A percentile compares a stretch with the other conserved stretches of the same genome.
phyloP scores from a whole-genome alignment of 257 asterid genomes.

The Nicotiana paniculata region DNA sequence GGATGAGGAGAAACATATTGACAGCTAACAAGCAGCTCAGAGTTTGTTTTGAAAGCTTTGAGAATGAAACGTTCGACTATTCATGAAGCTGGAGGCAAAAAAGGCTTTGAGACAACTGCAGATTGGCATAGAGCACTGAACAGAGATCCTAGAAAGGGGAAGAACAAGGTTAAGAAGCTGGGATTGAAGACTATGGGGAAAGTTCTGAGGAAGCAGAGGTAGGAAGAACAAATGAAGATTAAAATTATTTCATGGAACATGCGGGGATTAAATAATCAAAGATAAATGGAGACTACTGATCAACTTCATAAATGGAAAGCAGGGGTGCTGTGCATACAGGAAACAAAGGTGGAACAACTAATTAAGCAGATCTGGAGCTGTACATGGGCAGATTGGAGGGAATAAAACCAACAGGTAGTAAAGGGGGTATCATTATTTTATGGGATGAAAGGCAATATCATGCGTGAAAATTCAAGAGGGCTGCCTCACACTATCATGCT shows the following conservation, averaged over 20 bases:
- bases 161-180: background rate
- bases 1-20: background rate
- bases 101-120: background rate
- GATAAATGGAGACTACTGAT: background rate
- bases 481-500: background rate
- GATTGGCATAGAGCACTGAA: background rate
- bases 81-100: background rate
- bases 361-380: background rate
- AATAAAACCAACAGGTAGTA: background rate
- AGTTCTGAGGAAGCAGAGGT: background rate
- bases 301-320: background rate
- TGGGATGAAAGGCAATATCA: background rate
- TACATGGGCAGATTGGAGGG: background rate
- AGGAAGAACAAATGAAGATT: background rate
- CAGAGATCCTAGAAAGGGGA: background rate
- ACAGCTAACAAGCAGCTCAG: background rate
- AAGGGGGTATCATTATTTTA: background rate
- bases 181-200: background rate
- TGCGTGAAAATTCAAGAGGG: background rate
- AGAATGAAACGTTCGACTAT: background rate
- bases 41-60: background rate
- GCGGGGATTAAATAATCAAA: background rate
- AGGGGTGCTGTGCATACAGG: background rate
- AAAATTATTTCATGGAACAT: background rate
- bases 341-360: background rate